Conservation (phyloP, 2,329 filamentous ascomycete species). For the Neopestalotiopsis sp. region DNA sequence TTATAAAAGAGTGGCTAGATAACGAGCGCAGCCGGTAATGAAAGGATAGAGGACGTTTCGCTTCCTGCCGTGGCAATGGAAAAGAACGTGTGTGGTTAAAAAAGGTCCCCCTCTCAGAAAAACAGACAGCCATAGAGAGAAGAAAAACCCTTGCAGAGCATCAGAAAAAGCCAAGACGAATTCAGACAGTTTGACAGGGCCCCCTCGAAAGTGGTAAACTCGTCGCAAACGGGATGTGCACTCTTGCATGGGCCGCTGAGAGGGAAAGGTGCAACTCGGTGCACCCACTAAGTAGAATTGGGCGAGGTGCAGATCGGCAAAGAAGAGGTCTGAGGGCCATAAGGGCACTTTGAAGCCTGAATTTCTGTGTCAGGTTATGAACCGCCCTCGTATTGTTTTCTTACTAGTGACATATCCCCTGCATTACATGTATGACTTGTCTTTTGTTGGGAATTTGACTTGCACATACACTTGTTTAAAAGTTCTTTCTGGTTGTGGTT, state of each 20-base stretch:
- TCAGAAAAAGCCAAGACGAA: neutral
- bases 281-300: neutral
- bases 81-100: neutral
- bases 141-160: neutral
- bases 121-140: no score
- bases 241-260: neutral
- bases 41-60: no score
- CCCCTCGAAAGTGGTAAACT: conserved; percentile 4
- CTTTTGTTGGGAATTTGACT: neutral
- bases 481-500: no score
- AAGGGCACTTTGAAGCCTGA: neutral
- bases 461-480: no score
- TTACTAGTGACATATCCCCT: neutral
- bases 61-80: no score
- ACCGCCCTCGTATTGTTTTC: neutral
- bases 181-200: neutral
- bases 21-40: no score
- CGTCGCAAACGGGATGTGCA: conserved; percentile 4
- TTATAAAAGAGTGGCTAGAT: no score
- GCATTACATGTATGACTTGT: neutral
- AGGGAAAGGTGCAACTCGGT: neutral
- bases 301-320: conserved; percentile 9
- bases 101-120: no score
- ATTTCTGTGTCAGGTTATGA: neutral
- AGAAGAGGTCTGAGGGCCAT: neutral